phyloP scores from a whole-genome alignment of 345 rosid genomes.

The Salix purpurea region DNA sequence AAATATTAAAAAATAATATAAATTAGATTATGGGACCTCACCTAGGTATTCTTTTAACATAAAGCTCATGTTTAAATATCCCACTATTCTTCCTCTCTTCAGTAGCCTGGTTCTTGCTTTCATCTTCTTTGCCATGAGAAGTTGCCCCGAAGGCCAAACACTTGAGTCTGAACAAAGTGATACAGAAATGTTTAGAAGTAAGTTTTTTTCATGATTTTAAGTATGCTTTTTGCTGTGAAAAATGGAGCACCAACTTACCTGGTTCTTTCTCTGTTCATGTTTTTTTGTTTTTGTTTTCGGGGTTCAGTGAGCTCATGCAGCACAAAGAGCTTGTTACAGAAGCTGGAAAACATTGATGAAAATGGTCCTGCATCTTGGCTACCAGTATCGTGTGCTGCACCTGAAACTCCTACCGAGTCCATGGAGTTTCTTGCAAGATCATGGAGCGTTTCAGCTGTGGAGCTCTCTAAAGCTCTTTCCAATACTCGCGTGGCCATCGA shows the following conservation, averaged over 20 bases:
- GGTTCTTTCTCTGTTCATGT: background rate
- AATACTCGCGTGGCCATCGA: constrained; percentile 26
- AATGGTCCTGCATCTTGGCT: constrained; percentile 46
- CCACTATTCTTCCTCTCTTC: constrained; percentile 20
- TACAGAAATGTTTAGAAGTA: constrained; percentile 13
- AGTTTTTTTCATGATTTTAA: background rate
- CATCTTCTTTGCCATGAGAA: constrained; percentile 18
- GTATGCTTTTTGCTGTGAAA: background rate
- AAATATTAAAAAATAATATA: no score
- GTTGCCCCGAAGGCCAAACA: constrained; percentile 19
- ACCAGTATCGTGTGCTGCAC: constrained; percentile 36
- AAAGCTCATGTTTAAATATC: constrained; percentile 24
- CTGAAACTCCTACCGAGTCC: constrained; percentile 86
- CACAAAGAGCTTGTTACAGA: constrained; percentile 27
- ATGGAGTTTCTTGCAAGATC: constrained; percentile 98
- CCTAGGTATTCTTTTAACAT: background rate
- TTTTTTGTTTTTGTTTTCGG: background rate
- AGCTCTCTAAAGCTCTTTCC: constrained; percentile 75
- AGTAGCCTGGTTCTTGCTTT: constrained; percentile 8
- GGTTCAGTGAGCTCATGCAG: constrained; percentile 45
- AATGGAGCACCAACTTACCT: background rate
- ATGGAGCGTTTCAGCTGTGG: constrained; percentile 88
- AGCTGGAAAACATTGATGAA: constrained; percentile 81
- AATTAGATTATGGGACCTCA: no score
- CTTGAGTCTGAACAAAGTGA: constrained; percentile 9